A percentile compares a stretch with the other conserved stretches of the same genome.
phyloP scores from a whole-genome alignment of 2,329 filamentous ascomycete species.

The Beauveria caledonica region DNA sequence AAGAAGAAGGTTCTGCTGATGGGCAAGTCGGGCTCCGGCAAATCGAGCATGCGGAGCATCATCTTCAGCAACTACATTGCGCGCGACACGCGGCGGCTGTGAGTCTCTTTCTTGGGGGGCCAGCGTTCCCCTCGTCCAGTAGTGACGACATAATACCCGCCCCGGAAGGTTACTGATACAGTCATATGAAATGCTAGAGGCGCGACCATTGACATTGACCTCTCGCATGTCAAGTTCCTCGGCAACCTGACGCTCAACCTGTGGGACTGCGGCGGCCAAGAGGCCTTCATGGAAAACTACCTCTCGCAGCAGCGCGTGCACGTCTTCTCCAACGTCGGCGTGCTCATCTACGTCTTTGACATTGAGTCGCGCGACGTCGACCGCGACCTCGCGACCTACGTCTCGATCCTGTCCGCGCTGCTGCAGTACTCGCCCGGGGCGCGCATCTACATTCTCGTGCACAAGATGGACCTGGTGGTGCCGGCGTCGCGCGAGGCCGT shows the following conservation, averaged over 20 bases:
- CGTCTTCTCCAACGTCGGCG: conserved; percentile 93
- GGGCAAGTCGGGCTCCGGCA: conserved; percentile 96
- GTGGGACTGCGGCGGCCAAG: conserved; percentile 98
- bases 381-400: conserved; percentile 86
- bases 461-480: conserved; percentile 97
- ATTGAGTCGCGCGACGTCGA: conserved; percentile 94
- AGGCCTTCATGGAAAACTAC: conserved; percentile 98
- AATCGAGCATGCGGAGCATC: conserved; percentile 96
- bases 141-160: neutral
- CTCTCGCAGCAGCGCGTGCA: conserved; percentile 90
- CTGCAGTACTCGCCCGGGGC: conserved; percentile 74
- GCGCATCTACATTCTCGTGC: conserved; percentile 88
- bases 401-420: conserved; percentile 80
- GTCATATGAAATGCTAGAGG: conserved; percentile 40
- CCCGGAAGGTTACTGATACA: neutral
- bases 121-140: neutral
- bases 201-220: conserved; percentile 95
- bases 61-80: conserved; percentile 99
- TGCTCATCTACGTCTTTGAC: conserved; percentile 98
- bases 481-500: conserved; percentile 68
- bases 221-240: conserved; percentile 97
- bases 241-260: conserved; percentile 95
- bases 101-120: conserved; percentile 20
- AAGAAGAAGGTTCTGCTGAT: conserved; percentile 83
- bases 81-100: conserved; percentile 82